Evolutionary conservation across 805 yeast genomes (phyloP).

Genomic region (Candida morakotiae): DNA sequence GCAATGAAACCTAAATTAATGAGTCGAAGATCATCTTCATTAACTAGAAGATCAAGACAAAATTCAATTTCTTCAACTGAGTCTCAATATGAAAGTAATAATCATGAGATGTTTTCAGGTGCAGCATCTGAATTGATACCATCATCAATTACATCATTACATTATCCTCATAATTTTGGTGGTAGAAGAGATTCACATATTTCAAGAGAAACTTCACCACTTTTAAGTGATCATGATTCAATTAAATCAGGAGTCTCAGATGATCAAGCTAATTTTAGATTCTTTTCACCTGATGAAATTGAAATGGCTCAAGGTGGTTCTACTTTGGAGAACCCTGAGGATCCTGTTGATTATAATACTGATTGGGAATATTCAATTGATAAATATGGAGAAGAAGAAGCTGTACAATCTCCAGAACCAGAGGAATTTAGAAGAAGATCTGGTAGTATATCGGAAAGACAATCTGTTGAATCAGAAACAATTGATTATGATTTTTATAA

Average conservation of each 20-base stretch:
- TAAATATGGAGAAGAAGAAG: slow-evolving; percentile 13
- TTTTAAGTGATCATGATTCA: slow-evolving; percentile 20
- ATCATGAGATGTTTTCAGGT: slow-evolving; percentile 70
- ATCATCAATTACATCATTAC: slow-evolving; percentile 72
- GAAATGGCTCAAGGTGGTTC: slow-evolving; percentile 88
- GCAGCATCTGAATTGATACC: slow-evolving; percentile 75
- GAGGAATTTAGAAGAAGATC: slow-evolving; percentile 27
- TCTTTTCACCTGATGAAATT: slow-evolving; percentile 79
- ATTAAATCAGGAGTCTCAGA: slow-evolving; percentile 36
- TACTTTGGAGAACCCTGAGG: slow-evolving; percentile 55
- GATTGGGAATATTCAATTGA: slow-evolving; percentile 68
- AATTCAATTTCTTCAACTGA: slow-evolving; percentile 32
- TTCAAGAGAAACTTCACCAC: slow-evolving; percentile 34
- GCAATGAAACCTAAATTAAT: neutral
- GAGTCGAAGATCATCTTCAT: slow-evolving; percentile 21
- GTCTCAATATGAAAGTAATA: slow-evolving; percentile 50
- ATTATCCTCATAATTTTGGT: slow-evolving; percentile 57
- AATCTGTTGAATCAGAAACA: slow-evolving; percentile 13
- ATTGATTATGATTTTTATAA: slow-evolving; percentile 16
- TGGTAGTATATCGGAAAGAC: slow-evolving; percentile 10
- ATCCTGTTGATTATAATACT: slow-evolving; percentile 67
- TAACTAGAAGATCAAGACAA: slow-evolving; percentile 24
- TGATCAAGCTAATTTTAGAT: slow-evolving; percentile 54
- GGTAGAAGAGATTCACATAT: slow-evolving; percentile 14
- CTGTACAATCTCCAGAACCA: slow-evolving; percentile 7